Base-by-base conservation (phyloP, 805 yeast species). In the Kuraishia piskuri region DNA sequence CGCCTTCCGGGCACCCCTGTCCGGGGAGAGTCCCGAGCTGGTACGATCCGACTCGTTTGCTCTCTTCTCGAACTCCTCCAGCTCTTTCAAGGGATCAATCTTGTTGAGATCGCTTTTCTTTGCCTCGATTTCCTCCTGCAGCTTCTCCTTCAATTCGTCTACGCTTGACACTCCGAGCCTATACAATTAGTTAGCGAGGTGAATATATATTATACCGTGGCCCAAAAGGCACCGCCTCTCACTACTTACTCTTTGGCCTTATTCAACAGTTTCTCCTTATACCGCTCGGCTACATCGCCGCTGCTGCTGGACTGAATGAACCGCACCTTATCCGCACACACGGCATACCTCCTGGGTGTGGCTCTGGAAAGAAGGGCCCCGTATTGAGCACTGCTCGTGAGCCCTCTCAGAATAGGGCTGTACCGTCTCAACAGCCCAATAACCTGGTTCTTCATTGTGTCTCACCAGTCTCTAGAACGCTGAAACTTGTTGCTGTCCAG, bases 81-180 rank as follows among this genome's bases (percentile, higher is more conserved):
- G 68, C 56, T 84, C 88, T 51, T 77, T 72, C 58, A 87, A 69
- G 0, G 94, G 94, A 63, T 89, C 95, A 14, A 86, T 68, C 53
- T 74, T 79, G 63, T 74, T 76, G 61, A 86, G 71, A 54, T 82
- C 80, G 55, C 72, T 74, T 63, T 82, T 85, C 50, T 74, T 78
- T 37, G 67, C 62, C 40, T 76, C 81, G 49, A 90, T 80, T 22
- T 80, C 77, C 46, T 81, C 86, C 60, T 85, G 83, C 57, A 85
- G 68, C 57, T 78, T 80, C 46, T 72, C 80, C 57, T 83, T 79
- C 56, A 90, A 70, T 54, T 87, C 87, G 6, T 81, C 80, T 3
- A 88, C 68, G 37, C 73, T 65, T 1, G 68, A 58, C 0, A 71
- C 76, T 10, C 84, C 85, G 21, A 72, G 47, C 49, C 59, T 57